These are phyloP conservation scores for Gracilaria caudata DNA, from an alignment of 23 red algal genomes.

Conservation along the genomic window DNA sequence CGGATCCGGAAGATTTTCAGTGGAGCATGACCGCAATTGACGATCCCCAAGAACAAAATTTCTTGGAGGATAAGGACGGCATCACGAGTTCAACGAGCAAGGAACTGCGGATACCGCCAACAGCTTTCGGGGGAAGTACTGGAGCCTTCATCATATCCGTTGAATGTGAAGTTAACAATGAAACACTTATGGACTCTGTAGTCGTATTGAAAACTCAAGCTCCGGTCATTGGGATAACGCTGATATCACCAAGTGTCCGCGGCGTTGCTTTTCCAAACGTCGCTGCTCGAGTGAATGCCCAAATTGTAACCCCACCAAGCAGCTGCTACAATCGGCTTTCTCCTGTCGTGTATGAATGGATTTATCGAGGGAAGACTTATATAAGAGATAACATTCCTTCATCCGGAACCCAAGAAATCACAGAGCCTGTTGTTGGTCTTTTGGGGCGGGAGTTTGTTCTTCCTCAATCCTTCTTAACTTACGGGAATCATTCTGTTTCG, in stretches of 20 bases:
- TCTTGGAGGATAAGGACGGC: conserved; percentile 10
- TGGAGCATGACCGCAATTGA: conserved; percentile 28
- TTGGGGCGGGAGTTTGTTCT: conserved; percentile 65
- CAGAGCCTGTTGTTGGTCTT: conserved; percentile 36
- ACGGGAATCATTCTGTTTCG: conserved; percentile 48
- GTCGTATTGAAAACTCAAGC: conserved; percentile 29
- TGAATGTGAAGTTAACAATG: conserved; percentile 32
- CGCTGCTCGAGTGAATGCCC: conserved; percentile 34
- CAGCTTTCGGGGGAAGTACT: conserved; percentile 29
- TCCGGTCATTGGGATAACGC: conserved; percentile 60
- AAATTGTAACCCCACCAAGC: conserved; percentile 26
- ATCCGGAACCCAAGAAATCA: not conserved
- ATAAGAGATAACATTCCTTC: not conserved
- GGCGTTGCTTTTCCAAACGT: conserved; percentile 57
- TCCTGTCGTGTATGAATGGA: conserved; percentile 54
- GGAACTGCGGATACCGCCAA: conserved; percentile 35
- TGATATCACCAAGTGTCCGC: conserved; percentile 7
- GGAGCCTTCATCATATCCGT: conserved; percentile 43
- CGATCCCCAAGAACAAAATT: not conserved
- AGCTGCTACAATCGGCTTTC: conserved; percentile 57
- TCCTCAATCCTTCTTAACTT: conserved; percentile 35
- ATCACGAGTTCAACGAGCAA: not conserved
- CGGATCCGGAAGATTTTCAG: conserved; percentile 39
- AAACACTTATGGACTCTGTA: conserved; percentile 22
- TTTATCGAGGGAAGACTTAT: conserved; percentile 3